Evolutionary conservation across 169 alveolate genomes (phyloP).

Genomic region (Perkinsus olseni): DNA sequence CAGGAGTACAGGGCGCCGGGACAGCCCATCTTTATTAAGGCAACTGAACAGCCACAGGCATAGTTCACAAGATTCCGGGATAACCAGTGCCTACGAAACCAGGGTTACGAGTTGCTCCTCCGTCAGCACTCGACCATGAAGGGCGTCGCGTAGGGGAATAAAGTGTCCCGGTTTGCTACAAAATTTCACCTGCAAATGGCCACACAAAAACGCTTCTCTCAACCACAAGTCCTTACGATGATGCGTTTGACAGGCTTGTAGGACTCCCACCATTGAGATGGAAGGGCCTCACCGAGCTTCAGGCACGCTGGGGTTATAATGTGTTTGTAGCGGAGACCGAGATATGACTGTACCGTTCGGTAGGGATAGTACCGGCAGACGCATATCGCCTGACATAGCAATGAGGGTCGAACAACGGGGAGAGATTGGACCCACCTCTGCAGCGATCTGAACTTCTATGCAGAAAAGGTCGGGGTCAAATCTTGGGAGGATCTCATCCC

Average conservation of each 20-base stretch:
- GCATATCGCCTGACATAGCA: neutral
- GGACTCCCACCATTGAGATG: neutral
- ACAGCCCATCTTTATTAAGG: neutral
- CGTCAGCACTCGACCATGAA: neutral
- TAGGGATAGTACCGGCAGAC: neutral
- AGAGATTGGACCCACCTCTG: neutral
- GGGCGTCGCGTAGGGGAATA: neutral
- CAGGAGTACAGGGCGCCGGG: neutral
- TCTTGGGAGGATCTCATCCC: neutral
- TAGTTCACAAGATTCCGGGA: neutral
- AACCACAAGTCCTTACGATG: neutral
- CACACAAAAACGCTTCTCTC: neutral
- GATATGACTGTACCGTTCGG: neutral
- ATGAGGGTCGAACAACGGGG: neutral
- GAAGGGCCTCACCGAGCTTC: neutral
- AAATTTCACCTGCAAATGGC: neutral
- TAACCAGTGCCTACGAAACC: neutral
- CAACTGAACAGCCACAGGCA: neutral
- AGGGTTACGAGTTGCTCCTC: neutral
- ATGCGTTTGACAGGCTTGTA: neutral
- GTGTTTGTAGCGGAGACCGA: neutral
- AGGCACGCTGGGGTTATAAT: neutral
- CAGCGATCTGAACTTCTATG: neutral
- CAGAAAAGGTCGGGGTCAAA: neutral
- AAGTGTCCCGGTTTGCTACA: neutral